phyloP scores from a whole-genome alignment of 148 eudicot genomes.

The Vaccinium vitisidaea region DNA sequence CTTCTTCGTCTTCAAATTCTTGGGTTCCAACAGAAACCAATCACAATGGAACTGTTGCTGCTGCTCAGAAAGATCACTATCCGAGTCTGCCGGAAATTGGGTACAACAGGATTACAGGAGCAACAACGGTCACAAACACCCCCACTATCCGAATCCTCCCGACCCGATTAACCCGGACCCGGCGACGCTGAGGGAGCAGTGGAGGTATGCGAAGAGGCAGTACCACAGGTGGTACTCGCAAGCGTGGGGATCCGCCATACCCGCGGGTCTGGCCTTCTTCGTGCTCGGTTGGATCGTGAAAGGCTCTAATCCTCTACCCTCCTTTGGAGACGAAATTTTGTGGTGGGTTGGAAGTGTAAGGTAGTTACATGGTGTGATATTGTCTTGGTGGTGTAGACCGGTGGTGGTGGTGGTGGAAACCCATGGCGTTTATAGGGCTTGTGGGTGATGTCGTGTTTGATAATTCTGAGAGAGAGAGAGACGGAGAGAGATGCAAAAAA shows the following conservation, averaged over 20 bases:
- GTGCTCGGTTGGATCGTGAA: no score
- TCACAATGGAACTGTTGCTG: constrained; percentile 8
- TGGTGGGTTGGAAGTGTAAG: background rate
- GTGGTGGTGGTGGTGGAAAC: no score
- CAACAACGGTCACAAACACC: constrained; percentile 7
- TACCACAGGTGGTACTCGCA: no score
- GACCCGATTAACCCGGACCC: constrained; percentile 46
- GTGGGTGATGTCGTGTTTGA: no score
- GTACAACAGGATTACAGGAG: constrained; percentile 8
- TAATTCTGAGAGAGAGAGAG: no score
- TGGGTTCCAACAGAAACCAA: constrained; percentile 10
- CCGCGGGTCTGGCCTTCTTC: no score
- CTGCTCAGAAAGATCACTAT: constrained; percentile 25
- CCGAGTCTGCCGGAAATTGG: constrained; percentile 56
- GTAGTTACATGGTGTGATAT: constrained; percentile 30
- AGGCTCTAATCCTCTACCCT: no score
- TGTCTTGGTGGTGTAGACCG: no score
- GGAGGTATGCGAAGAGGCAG: constrained; percentile 60
- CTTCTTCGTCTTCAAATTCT: constrained; percentile 7
- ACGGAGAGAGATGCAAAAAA: no score
- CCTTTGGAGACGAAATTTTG: no score
- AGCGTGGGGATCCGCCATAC: no score
- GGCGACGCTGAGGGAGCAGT: constrained; percentile 68
- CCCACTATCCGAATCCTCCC: constrained; percentile 57
- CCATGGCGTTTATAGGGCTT: no score